These are phyloP conservation scores for Blakeslea trispora DNA, from an alignment of 371 early-diverging fungal genomes.

Conservation along the genomic window DNA sequence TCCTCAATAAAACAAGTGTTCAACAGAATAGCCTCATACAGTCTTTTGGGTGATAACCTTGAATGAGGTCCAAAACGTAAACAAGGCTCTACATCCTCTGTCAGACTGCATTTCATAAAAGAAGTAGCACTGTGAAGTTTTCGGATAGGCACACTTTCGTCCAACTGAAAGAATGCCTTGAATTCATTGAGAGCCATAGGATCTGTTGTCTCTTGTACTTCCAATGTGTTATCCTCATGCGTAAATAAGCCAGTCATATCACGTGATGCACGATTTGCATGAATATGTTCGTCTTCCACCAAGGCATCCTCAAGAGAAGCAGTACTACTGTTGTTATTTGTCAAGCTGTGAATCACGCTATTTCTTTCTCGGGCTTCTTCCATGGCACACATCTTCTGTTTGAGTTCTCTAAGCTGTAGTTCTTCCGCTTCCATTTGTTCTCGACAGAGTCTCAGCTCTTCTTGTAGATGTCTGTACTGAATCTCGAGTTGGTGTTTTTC, in stretches of 20 bases:
- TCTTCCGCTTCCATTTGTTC: constrained; percentile 65
- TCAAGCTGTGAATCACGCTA: neutral
- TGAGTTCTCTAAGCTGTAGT: constrained; percentile 70
- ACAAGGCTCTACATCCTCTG: constrained; percentile 81
- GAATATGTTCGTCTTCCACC: neutral
- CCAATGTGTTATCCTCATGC: neutral
- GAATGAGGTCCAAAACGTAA: constrained; percentile 87
- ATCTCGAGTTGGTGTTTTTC: constrained; percentile 51
- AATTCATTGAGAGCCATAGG: constrained; percentile 70
- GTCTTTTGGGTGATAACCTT: constrained; percentile 70
- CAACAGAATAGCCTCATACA: constrained; percentile 76
- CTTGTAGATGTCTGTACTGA: constrained; percentile 45
- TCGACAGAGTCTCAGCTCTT: constrained; percentile 55
- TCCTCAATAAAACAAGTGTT: constrained; percentile 73
- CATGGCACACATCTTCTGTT: constrained; percentile 55
- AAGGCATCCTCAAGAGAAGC: neutral
- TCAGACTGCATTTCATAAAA: constrained; percentile 62
- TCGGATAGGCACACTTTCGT: constrained; percentile 51
- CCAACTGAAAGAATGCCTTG: constrained; percentile 65
- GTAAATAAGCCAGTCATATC: constrained; percentile 19
- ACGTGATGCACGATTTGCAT: constrained; percentile 15
- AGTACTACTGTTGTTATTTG: neutral
- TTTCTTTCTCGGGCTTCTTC: constrained; percentile 10
- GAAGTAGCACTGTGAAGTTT: constrained; percentile 56
- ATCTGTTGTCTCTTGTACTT: constrained; percentile 1